phyloP scores from a whole-genome alignment of 805 yeast genomes.

The Cyberlindnera nakhonratchasimensis region DNA sequence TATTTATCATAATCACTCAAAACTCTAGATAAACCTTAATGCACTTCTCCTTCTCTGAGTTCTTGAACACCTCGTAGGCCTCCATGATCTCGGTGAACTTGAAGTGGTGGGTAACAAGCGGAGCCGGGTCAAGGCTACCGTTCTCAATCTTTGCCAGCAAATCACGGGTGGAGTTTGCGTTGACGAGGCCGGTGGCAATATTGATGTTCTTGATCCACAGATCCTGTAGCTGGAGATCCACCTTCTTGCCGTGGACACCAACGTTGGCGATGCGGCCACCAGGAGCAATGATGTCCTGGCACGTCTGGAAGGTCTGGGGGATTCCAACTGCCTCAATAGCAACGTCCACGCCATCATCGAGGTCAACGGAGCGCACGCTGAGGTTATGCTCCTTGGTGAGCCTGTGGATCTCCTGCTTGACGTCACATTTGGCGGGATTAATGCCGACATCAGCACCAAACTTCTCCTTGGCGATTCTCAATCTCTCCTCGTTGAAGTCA shows the following conservation, averaged over 20 bases:
- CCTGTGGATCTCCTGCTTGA: slow-evolving; percentile 36
- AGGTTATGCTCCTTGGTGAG: slow-evolving; percentile 27
- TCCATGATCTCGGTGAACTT: slow-evolving; percentile 50
- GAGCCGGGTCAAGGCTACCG: slow-evolving; percentile 39
- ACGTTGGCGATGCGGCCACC: slow-evolving; percentile 67
- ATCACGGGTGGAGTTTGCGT: slow-evolving; percentile 41
- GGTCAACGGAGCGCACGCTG: slow-evolving; percentile 26
- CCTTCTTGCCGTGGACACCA: slow-evolving; percentile 49
- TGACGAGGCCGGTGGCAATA: slow-evolving; percentile 48
- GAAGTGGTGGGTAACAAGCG: slow-evolving; percentile 59
- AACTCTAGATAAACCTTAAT: slow-evolving; percentile 41
- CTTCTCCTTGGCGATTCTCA: slow-evolving; percentile 49
- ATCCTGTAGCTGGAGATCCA: slow-evolving; percentile 40
- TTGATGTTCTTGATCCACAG: slow-evolving; percentile 43
- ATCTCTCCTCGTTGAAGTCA: slow-evolving; percentile 56
- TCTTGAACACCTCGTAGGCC: slow-evolving; percentile 58
- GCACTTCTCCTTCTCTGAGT: slow-evolving; percentile 52
- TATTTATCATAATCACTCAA: not conserved
- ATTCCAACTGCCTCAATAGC: slow-evolving; percentile 66
- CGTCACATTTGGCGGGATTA: slow-evolving; percentile 47
- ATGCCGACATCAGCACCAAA: slow-evolving; percentile 59
- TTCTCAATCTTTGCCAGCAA: slow-evolving; percentile 35
- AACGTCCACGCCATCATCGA: slow-evolving; percentile 52
- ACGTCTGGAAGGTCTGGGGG: slow-evolving; percentile 55
- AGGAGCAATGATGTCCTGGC: slow-evolving; percentile 49